These are phyloP conservation scores for Amylocystis lapponica DNA, from an alignment of 768 basidiomycete species.

Conservation along the genomic window DNA sequence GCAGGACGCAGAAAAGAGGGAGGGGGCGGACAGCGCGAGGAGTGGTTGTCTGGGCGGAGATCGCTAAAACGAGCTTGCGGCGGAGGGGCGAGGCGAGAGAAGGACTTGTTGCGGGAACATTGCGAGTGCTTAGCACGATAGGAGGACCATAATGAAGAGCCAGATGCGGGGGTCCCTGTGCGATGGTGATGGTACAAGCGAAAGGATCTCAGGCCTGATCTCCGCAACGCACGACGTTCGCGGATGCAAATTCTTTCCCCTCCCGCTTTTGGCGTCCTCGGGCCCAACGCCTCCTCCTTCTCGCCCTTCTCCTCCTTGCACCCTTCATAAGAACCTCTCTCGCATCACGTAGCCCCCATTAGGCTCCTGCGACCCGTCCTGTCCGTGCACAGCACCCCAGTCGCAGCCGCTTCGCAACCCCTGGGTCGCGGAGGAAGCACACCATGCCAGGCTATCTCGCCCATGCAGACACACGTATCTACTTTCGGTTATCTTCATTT, in stretches of 20 bases:
- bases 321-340: neutral
- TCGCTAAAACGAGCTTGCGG: too few species aligned
- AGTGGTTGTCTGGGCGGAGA: slow-evolving; percentile 6
- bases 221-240: slow-evolving; percentile 14
- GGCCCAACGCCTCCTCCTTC: neutral
- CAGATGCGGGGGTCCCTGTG: slow-evolving; percentile 3
- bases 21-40: slow-evolving; percentile 5
- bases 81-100: neutral
- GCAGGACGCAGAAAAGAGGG: slow-evolving; percentile 10
- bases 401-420: neutral
- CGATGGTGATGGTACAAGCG: slow-evolving; percentile 6
- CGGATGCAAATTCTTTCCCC: slow-evolving; percentile 17
- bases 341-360: neutral
- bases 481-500: too few species aligned
- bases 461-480: too few species aligned
- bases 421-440: neutral
- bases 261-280: neutral
- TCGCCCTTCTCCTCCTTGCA: neutral
- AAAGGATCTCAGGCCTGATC: slow-evolving; percentile 11
- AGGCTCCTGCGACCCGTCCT: neutral
- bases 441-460: too few species aligned
- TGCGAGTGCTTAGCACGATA: neutral
- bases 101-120: neutral
- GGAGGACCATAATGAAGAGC: slow-evolving; percentile 5
- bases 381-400: neutral